A percentile compares a stretch with the other conserved stretches of the same genome.
Evolutionary conservation across 768 basidiomycete genomes (phyloP).

Genomic region (Exidia glandulosa): DNA sequence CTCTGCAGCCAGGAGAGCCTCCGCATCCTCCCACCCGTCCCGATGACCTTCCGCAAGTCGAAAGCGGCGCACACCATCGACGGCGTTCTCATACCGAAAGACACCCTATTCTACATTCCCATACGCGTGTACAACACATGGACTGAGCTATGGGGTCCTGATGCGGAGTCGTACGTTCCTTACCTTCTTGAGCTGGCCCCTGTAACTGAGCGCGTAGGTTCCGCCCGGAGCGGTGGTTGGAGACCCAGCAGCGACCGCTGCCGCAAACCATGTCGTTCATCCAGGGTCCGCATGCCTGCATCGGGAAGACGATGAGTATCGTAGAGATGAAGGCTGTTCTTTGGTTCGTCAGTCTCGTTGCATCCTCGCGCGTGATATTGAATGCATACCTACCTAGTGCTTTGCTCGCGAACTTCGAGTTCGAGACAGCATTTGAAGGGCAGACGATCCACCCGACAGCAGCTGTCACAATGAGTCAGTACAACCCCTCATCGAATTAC

Average conservation of each 20-base stretch:
- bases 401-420: conserved; percentile 32
- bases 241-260: conserved; percentile 23
- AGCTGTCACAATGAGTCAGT: conserved; percentile 39
- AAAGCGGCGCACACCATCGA: conserved; percentile 17
- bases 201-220: conserved; percentile 20
- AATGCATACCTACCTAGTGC: conserved; percentile 14
- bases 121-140: conserved; percentile 41
- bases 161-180: conserved; percentile 33
- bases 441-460: conserved; percentile 31
- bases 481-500: too few species aligned
- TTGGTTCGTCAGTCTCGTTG: conserved; percentile 9
- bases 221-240: conserved; percentile 35
- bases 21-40: conserved; percentile 12
- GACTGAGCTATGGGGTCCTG: conserved; percentile 38
- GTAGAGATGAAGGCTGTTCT: conserved; percentile 37
- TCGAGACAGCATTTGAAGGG: conserved; percentile 31
- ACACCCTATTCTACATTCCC: conserved; percentile 31
- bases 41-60: conserved; percentile 11
- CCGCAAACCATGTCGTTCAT: conserved; percentile 30
- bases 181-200: background rate
- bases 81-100: conserved; percentile 32
- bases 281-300: conserved; percentile 35
- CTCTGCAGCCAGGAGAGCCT: conserved; percentile 11
- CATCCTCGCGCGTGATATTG: background rate
- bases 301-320: conserved; percentile 38